A percentile compares a stretch with the other conserved stretches of the same genome.
Conservation (phyloP, 257 asterid genomes). For the Forsythia suspensa region DNA sequence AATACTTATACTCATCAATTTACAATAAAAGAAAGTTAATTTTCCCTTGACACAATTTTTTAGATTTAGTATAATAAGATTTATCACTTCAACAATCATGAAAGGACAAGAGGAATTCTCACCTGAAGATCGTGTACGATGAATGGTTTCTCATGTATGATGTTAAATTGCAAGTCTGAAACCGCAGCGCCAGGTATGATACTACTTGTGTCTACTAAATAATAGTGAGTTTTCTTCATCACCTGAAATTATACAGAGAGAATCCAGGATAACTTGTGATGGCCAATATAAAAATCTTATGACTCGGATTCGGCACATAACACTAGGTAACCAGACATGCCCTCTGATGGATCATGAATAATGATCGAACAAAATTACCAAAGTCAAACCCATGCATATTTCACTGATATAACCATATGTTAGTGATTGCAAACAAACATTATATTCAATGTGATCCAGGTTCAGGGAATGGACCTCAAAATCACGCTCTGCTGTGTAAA, state of each 20-base stretch:
- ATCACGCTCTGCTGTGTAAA: slow-evolving; percentile 87
- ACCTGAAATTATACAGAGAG: slow-evolving; percentile 54
- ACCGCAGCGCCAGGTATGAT: slow-evolving; percentile 92
- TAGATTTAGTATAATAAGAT: background rate
- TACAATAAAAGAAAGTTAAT: background rate
- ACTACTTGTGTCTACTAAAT: slow-evolving; percentile 77
- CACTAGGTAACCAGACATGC: background rate
- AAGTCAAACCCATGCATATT: background rate
- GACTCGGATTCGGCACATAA: background rate
- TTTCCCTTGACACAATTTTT: background rate
- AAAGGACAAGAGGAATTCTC: slow-evolving; percentile 18
- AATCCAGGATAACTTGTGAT: background rate
- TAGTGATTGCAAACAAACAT: background rate
- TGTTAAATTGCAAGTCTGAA: slow-evolving; percentile 81
- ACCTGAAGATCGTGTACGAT: slow-evolving; percentile 73
- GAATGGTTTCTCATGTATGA: slow-evolving; percentile 80
- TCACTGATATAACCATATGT: background rate
- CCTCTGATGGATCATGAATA: background rate
- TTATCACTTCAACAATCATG: background rate
- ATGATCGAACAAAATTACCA: background rate
- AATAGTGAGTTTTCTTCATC: slow-evolving; percentile 95
- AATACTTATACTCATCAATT: background rate
- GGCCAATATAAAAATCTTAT: background rate
- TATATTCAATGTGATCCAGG: background rate
- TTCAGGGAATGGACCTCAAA: slow-evolving; percentile 66